Evolutionary conservation across 2,329 filamentous ascomycete genomes (phyloP), one percentile per base, ranked within the genome.

Genomic region (Trichoderma koningii): DNA sequence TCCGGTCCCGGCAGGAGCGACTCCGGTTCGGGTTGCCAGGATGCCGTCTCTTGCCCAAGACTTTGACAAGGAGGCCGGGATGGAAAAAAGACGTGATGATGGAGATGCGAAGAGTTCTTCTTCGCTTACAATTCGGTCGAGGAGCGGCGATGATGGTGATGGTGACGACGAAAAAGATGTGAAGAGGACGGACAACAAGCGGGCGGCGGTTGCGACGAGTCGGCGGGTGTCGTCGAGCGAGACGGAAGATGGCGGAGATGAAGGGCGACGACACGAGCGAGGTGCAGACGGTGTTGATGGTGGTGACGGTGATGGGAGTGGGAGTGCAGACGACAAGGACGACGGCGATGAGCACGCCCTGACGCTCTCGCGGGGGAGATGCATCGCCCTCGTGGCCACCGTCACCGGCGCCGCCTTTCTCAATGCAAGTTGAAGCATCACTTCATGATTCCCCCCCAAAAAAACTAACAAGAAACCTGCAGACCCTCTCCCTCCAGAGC

Each of bases 401-500:
- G 76, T 85, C 6, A 81, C 83, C 0, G 84, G 84, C 4, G 84
- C 84, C 10, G 81, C 81, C 10, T 86, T 87, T 69, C 75, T 84
- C 68, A 86, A 86, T 66, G 84, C 83, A 70, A 70, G 73, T 68
- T 68, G 9, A 41, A 44, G 14, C 34, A 2, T 38, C 26, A 34
- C 26, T 12, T 19, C 23, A 14, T 17, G 34, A 5, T 7, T 3
- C 28, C 12, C n/a, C n/a, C n/a, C n/a, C n/a, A n/a, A 15, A 34
- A 1, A 38, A 45, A 67, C 52, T 14, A 14, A 45, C 10, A 5
- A 38, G 3, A 19, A 9, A 38, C 34, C 14, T 5, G 42, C 65
- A 84, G 85, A 86, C 82, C 2, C 77, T 88, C 55, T 84, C 83
- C 2, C 79, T 82, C 3, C 86, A 88, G 71, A 79, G 83, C 2